Evolutionary conservation across 2,329 filamentous ascomycete genomes (phyloP).

Genomic region (Blastomyces emzantsi): DNA sequence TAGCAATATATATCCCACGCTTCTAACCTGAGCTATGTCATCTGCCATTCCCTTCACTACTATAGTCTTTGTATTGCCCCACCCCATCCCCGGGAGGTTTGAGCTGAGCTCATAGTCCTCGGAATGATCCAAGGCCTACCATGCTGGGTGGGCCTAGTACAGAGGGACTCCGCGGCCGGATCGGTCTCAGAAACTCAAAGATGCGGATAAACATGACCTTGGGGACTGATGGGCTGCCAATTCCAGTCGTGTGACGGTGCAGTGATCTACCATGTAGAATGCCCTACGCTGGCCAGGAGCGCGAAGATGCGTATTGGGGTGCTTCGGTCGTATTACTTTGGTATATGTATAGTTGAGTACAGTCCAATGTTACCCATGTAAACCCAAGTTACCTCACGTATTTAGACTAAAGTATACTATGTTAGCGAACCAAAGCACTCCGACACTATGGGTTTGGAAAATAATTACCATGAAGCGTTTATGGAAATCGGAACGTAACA

Average conservation of each 20-base stretch:
- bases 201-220: not conserved
- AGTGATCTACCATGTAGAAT: not conserved
- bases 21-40: not conserved
- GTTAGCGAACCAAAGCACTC: not conserved
- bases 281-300: not conserved
- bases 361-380: not conserved
- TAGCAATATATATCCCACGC: not conserved
- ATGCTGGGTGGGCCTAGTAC: not conserved
- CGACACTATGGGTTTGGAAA: not conserved
- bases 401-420: constrained; percentile 1
- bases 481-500: constrained; percentile 92
- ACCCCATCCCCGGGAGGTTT: not conserved
- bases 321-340: not conserved
- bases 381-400: constrained; percentile 6
- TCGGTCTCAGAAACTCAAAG: not conserved
- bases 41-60: not conserved
- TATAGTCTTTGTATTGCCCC: not conserved
- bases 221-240: not conserved
- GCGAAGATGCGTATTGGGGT: not conserved
- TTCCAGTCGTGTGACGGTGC: not conserved
- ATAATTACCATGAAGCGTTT: constrained; percentile 72
- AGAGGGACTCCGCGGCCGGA: not conserved
- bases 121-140: not conserved
- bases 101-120: not conserved
- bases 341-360: not conserved